Percentiles rank a stretch among this genome's conserved stretches.
Evolutionary conservation across 148 eudicot genomes (phyloP).

Genomic region (Euryodendron excelsum): DNA sequence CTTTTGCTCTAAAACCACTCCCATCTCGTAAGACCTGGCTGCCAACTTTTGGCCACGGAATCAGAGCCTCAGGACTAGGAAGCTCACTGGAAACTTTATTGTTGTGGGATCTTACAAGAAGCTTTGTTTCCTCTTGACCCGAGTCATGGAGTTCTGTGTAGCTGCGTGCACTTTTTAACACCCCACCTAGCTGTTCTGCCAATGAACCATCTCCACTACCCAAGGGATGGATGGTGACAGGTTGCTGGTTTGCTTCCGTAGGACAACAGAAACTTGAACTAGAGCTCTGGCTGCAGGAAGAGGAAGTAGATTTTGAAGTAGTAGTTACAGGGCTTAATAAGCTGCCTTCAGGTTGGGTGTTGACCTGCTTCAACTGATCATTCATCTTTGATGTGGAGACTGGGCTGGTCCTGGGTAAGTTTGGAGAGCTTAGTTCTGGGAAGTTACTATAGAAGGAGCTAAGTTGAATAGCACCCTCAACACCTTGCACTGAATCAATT

Average conservation of each 20-base stretch:
- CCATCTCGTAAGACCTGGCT: constrained; percentile 27
- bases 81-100: not conserved
- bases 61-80: constrained; percentile 25
- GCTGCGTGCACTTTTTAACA: constrained; percentile 46
- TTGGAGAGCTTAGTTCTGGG: constrained; percentile 58
- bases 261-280: constrained; percentile 55
- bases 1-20: constrained; percentile 53
- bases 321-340: constrained; percentile 43
- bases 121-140: constrained; percentile 36
- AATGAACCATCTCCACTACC: constrained; percentile 29
- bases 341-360: constrained; percentile 41
- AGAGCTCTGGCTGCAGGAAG: constrained; percentile 70
- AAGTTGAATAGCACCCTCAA: constrained; percentile 73
- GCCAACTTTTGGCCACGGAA: constrained; percentile 26
- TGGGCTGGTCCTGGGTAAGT: constrained; percentile 10
- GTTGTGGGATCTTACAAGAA: constrained; percentile 6
- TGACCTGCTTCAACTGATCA: constrained; percentile 31
- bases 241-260: constrained; percentile 40
- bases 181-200: constrained; percentile 31
- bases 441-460: constrained; percentile 72
- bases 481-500: constrained; percentile 87
- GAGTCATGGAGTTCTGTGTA: constrained; percentile 37
- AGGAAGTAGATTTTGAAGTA: constrained; percentile 51
- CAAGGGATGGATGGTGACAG: constrained; percentile 15
- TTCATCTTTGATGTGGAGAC: constrained; percentile 19